A percentile compares a stretch with the other conserved stretches of the same genome.
Evolutionary conservation across 768 basidiomycete species (phyloP).

Genomic region (Auricularia sp.): DNA sequence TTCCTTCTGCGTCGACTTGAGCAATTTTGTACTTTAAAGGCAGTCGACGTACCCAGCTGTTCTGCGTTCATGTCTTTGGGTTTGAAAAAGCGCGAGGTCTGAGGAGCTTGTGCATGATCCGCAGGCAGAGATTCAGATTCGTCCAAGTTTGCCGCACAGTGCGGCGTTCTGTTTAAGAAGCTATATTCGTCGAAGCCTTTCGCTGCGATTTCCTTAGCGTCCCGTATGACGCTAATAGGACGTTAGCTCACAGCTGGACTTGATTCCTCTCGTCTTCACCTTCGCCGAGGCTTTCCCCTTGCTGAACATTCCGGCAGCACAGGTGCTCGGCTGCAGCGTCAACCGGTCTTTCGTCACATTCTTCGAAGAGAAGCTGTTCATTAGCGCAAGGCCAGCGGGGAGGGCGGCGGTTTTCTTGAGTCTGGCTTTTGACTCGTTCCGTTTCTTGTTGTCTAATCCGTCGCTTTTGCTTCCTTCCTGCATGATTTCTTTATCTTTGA

Average conservation of each 20-base stretch:
- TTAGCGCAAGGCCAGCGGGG: slow-evolving; percentile 45
- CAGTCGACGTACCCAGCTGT: too few relatives aligned
- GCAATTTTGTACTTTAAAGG: too few relatives aligned
- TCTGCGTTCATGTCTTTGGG: background rate
- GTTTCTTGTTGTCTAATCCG: slow-evolving; percentile 12
- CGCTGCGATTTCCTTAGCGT: background rate
- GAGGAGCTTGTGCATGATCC: background rate
- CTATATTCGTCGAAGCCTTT: background rate
- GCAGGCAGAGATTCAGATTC: background rate
- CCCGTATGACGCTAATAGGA: background rate
- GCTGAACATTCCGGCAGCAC: slow-evolving; percentile 45
- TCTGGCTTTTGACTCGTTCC: slow-evolving; percentile 14
- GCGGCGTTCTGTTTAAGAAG: background rate
- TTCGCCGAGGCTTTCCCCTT: slow-evolving; percentile 54
- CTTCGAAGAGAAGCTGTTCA: slow-evolving; percentile 56
- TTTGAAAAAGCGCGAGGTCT: background rate
- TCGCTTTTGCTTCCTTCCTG: background rate
- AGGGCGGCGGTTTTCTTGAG: slow-evolving; percentile 16
- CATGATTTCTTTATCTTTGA: slow-evolving; percentile 14
- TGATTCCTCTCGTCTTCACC: slow-evolving; percentile 18
- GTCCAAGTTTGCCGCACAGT: background rate
- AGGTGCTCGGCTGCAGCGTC: slow-evolving; percentile 38
- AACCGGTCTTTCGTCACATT: slow-evolving; percentile 53
- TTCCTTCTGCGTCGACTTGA: too few relatives aligned
- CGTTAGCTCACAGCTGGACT: background rate